Conservation (phyloP, 305 asterid genomes). For the Fraxinus angustifolia region DNA sequence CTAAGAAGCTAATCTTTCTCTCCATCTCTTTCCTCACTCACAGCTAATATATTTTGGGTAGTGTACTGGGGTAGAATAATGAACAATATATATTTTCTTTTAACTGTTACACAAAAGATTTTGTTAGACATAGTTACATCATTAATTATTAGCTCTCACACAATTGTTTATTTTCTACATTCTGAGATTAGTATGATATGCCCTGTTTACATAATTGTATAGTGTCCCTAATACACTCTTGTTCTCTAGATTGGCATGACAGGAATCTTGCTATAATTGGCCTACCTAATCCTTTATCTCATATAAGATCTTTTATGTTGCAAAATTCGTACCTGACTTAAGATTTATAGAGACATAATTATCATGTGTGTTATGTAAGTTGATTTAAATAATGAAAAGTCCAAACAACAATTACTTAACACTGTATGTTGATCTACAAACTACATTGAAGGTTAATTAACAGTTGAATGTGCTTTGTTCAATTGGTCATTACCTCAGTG, state of each 20-base stretch:
- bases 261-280: background rate
- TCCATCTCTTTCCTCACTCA: constrained; percentile 8
- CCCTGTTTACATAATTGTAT: background rate
- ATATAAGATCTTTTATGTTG: background rate
- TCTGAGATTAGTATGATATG: background rate
- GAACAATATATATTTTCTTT: background rate
- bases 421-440: background rate
- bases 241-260: constrained; percentile 1
- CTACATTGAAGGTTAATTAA: constrained; percentile 2
- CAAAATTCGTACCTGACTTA: background rate
- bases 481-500: background rate
- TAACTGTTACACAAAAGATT: background rate
- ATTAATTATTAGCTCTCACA: background rate
- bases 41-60: constrained; percentile 10
- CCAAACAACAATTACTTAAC: background rate
- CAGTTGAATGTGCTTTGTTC: constrained; percentile 1
- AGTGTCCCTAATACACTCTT: background rate
- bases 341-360: background rate
- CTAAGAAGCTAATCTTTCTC: constrained; percentile 7
- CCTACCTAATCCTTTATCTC: background rate
- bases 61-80: constrained; percentile 4
- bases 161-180: background rate
- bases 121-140: background rate
- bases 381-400: background rate
- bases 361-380: background rate